Percentiles rank a stretch among this genome's conserved stretches.
These are phyloP conservation scores for Flaveria robusta DNA, from an alignment of 129 eudicot species.

Conservation along the genomic window DNA sequence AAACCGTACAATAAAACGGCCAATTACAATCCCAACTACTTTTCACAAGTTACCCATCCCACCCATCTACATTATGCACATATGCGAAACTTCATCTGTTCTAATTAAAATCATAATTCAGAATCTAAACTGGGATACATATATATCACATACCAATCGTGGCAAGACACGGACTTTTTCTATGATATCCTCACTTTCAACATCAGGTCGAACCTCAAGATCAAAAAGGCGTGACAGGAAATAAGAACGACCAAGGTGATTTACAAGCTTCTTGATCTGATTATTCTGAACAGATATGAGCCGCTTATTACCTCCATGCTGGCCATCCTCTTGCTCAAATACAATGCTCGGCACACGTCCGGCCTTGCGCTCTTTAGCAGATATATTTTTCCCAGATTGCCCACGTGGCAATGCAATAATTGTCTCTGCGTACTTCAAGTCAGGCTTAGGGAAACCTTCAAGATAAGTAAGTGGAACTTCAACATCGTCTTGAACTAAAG, in stretches of 20 bases:
- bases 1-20: neutral
- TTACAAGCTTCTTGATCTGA: slow-evolving; percentile 89
- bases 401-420: slow-evolving; percentile 71
- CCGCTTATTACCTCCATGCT: slow-evolving; percentile 80
- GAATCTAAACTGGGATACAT: slow-evolving; percentile 1
- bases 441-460: slow-evolving; percentile 67
- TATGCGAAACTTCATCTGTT: slow-evolving; percentile 6
- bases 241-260: slow-evolving; percentile 59
- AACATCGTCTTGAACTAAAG: slow-evolving; percentile 47
- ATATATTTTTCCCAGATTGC: slow-evolving; percentile 63
- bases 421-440: slow-evolving; percentile 69
- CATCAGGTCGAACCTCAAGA: slow-evolving; percentile 63
- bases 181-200: slow-evolving; percentile 57
- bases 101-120: slow-evolving; percentile 16
- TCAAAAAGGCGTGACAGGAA: slow-evolving; percentile 79
- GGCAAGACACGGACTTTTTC: slow-evolving; percentile 91
- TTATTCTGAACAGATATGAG: slow-evolving; percentile 77
- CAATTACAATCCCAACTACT: neutral
- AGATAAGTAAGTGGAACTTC: slow-evolving; percentile 54
- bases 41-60: neutral
- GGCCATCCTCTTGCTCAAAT: slow-evolving; percentile 83
- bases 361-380: slow-evolving; percentile 68
- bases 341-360: slow-evolving; percentile 79
- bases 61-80: neutral
- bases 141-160: slow-evolving; percentile 45